A percentile compares a stretch with the other conserved stretches of the same genome.
Evolutionary conservation across 2,329 filamentous ascomycete genomes (phyloP).

Genomic region (Penicillium digitatum): DNA sequence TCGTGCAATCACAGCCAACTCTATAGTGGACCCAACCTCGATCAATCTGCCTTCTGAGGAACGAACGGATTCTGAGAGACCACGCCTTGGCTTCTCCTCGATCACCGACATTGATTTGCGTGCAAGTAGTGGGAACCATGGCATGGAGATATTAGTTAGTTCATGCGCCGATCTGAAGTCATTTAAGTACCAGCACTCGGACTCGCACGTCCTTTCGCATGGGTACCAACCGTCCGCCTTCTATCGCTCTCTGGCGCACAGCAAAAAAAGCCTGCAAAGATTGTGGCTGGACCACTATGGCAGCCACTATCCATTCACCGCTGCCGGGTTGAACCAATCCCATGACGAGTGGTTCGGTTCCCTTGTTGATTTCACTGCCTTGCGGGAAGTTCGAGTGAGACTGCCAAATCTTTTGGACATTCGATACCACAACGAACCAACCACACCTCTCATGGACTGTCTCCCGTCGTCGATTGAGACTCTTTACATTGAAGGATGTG

Average conservation of each 20-base stretch:
- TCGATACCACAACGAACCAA: conserved; percentile 26
- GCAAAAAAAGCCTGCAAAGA: conserved; percentile 24
- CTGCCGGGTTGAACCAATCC: conserved; percentile 27
- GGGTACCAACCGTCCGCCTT: conserved; percentile 29
- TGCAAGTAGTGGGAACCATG: conserved; percentile 25
- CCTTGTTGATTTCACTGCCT: conserved; percentile 25
- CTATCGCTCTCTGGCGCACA: conserved; percentile 21
- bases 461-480: conserved; percentile 24
- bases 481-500: conserved; percentile 29
- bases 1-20: conserved; percentile 22
- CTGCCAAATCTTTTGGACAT: conserved; percentile 32
- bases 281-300: conserved; percentile 31
- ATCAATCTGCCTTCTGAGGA: background rate
- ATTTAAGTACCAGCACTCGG: conserved; percentile 34
- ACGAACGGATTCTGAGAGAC: background rate
- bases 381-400: conserved; percentile 30
- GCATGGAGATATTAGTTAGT: conserved; percentile 23
- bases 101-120: conserved; percentile 27
- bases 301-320: conserved; percentile 28
- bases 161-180: conserved; percentile 24
- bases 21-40: conserved; percentile 23
- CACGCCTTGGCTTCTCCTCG: conserved; percentile 9
- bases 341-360: conserved; percentile 33
- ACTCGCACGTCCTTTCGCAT: conserved; percentile 24
- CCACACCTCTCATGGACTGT: conserved; percentile 20